These are phyloP conservation scores for Suhomyces ambrosiae DNA, from an alignment of 1,139 yeast genomes.

Conservation along the genomic window DNA sequence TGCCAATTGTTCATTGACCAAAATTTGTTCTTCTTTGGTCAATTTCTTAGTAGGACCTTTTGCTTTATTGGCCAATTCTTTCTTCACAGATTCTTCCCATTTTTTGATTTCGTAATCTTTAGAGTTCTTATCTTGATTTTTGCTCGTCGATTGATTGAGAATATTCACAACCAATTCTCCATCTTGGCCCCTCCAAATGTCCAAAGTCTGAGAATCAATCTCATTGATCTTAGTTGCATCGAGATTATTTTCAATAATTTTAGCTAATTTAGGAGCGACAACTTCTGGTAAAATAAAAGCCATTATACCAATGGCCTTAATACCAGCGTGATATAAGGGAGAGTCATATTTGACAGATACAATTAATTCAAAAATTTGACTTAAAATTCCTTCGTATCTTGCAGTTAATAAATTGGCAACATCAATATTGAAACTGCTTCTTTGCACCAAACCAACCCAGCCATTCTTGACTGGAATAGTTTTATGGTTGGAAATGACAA, in stretches of 20 bases:
- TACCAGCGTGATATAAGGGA: slow-evolving; percentile 45
- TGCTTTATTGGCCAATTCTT: slow-evolving; percentile 65
- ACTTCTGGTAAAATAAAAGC: slow-evolving; percentile 70
- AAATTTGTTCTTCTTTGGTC: slow-evolving; percentile 72
- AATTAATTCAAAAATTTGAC: slow-evolving; percentile 5
- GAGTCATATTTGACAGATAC: slow-evolving; percentile 18
- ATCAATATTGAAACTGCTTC: slow-evolving; percentile 52
- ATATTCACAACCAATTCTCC: slow-evolving; percentile 74
- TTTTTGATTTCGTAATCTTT: slow-evolving; percentile 83
- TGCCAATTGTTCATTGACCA: slow-evolving; percentile 60
- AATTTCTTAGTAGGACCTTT: slow-evolving; percentile 50
- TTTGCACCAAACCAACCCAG: slow-evolving; percentile 80
- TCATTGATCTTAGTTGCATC: slow-evolving; percentile 32
- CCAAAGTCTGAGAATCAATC: slow-evolving; percentile 35
- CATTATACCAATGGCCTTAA: slow-evolving; percentile 61
- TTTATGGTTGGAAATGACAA: slow-evolving; percentile 60
- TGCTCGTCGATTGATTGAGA: slow-evolving; percentile 42
- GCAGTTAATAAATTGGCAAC: slow-evolving; percentile 59
- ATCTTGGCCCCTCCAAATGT: slow-evolving; percentile 68
- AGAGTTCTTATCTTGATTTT: slow-evolving; percentile 58
- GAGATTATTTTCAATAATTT: slow-evolving; percentile 45
- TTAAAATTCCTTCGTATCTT: slow-evolving; percentile 25
- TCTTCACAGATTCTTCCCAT: slow-evolving; percentile 87
- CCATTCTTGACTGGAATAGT: slow-evolving; percentile 50
- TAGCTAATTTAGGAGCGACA: slow-evolving; percentile 55